Base-by-base conservation (phyloP, 2,329 filamentous ascomycete species). In the Beauveria scarabaeidicola region DNA sequence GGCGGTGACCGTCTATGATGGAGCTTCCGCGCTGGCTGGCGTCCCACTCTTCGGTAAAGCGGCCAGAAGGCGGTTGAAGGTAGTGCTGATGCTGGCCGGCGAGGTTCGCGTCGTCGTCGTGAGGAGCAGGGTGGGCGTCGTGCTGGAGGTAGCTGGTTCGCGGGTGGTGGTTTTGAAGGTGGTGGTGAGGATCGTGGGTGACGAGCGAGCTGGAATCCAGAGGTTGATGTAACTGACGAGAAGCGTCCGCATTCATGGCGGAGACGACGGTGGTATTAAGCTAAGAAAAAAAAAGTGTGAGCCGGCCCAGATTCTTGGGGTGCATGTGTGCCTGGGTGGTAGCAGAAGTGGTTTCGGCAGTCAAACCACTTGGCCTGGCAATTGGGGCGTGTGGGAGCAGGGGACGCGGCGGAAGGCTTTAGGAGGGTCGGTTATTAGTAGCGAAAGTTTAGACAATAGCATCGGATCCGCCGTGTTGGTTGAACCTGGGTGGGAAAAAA, bases 1-100 rank as follows among this genome's bases (percentile, higher is more conserved):
- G 65, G 63, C 58, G 56, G 41, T 74, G 74, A 52, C 77, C 79
- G 67, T 84, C 81, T 62, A 85, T 68, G 61, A 88, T 78, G 41
- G 86, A 88, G 66, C 82, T 83, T 51, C 85, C 86, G 63, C 86
- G 82, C 66, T 84, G 84, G 66, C 80, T 84, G 54, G 83, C 84
- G 73, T 89, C 86, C 79, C 87, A 89, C 75, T 88, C 83, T 70
- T 90, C 86, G 65, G 81, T 85, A 67, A 89, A 88, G 65, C 78
- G 82, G 62, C 83, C 78, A 50, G 70, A 69, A 40, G 43, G 50
- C 17, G 29, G 21, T 10, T 54, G 43, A 17, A 46, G 23, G 8
- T 41, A 25, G n/a, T 54, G n/a, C 8, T 41, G 50, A 40, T 50
- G 29, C 29, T 32, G 9, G 32, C 51, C 36, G 36, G 46, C 23